Percentiles rank a stretch among this genome's conserved stretches.
Conservation (phyloP, 257 asterid species). For the Solanum dulcamara region DNA sequence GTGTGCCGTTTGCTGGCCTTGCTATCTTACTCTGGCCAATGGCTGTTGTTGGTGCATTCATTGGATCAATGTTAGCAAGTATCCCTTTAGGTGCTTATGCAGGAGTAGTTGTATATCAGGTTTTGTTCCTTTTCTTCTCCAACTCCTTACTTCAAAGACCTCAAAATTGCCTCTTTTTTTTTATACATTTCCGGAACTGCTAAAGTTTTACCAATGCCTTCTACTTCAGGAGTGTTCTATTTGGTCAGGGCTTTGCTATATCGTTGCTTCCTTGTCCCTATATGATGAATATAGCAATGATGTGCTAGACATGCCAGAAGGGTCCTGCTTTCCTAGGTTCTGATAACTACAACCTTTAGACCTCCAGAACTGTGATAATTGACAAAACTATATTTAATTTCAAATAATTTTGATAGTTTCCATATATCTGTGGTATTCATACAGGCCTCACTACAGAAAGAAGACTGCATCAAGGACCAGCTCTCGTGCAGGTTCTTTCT, state of each 20-base stretch:
- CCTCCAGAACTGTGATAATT: not conserved
- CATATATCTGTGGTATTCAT: not conserved
- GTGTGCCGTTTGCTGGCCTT: conserved; percentile 93
- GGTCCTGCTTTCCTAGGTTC: conserved; percentile 94
- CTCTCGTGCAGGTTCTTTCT: conserved; percentile 34
- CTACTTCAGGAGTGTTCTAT: conserved; percentile 68
- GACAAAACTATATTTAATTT: not conserved
- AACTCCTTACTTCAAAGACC: not conserved
- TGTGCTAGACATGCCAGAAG: conserved; percentile 88
- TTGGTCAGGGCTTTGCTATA: conserved; percentile 80
- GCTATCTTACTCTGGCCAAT: conserved; percentile 93
- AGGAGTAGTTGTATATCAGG: conserved; percentile 86
- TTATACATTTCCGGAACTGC: not conserved
- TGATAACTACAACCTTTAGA: not conserved
- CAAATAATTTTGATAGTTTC: not conserved
- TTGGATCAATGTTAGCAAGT: conserved; percentile 70
- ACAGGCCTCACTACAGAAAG: conserved; percentile 63
- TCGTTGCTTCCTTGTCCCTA: conserved; percentile 73
- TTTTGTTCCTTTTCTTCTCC: conserved; percentile 11
- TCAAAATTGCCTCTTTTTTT: not conserved
- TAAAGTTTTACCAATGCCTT: not conserved
- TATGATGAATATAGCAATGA: conserved; percentile 96
- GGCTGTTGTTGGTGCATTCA: conserved; percentile 79
- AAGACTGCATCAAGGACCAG: conserved; percentile 22
- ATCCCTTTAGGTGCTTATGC: conserved; percentile 84